phyloP scores from a whole-genome alignment of 2,329 filamentous ascomycete species.

The Tympanopsis confertula region DNA sequence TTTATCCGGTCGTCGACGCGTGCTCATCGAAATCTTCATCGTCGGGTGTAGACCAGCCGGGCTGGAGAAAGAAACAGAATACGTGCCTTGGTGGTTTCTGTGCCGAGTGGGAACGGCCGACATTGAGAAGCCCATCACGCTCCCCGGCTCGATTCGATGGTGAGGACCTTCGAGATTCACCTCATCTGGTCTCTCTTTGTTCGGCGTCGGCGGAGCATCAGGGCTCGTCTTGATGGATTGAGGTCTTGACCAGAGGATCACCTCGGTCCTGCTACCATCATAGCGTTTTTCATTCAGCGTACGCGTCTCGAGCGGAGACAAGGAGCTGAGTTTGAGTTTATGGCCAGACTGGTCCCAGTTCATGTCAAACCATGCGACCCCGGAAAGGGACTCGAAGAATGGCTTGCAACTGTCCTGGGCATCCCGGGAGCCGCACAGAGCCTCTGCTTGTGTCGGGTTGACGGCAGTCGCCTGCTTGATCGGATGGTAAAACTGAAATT shows the following conservation, averaged over 20 bases:
- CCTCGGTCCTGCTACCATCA: background rate
- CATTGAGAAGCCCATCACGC: slow-evolving; percentile 59
- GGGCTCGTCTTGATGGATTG: no score
- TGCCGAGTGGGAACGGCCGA: slow-evolving; percentile 80
- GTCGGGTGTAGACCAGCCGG: slow-evolving; percentile 79
- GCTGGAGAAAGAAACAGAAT: slow-evolving; percentile 49
- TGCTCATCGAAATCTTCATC: slow-evolving; percentile 54
- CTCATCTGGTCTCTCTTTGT: background rate
- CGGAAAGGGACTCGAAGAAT: background rate
- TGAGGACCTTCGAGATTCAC: slow-evolving; percentile 45
- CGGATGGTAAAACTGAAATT: background rate
- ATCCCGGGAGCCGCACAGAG: background rate
- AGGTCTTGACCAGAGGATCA: no score
- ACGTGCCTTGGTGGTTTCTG: slow-evolving; percentile 40
- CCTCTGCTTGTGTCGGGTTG: background rate
- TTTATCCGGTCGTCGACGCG: slow-evolving; percentile 28
- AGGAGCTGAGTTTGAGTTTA: background rate
- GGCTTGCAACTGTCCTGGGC: background rate
- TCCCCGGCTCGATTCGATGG: slow-evolving; percentile 65
- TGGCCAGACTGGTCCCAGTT: background rate
- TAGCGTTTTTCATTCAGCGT: background rate
- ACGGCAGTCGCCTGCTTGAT: background rate
- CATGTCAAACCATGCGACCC: background rate
- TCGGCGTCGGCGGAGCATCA: no score
- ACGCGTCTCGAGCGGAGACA: background rate